A percentile compares a stretch with the other conserved stretches of the same genome.
Evolutionary conservation across 1,284 basidiomycete species (phyloP).

Genomic region (Ceratorhiza oryzae-sativae): DNA sequence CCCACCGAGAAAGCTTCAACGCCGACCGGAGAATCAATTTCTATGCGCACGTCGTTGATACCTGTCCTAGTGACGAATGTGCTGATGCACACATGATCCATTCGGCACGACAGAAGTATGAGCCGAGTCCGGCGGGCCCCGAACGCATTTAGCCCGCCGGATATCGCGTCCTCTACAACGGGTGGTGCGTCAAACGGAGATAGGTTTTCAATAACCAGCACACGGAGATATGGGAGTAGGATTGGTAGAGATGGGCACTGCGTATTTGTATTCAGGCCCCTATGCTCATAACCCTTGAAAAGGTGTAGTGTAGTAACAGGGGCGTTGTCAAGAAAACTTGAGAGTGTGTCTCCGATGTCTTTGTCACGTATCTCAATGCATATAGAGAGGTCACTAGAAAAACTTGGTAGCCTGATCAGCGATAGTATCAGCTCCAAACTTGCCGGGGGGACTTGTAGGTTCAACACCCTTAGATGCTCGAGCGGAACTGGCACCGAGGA

Average conservation of each 20-base stretch:
- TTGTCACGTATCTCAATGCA: background rate
- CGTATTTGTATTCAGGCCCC: background rate
- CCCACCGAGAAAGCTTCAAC: too few relatives aligned
- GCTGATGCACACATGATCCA: background rate
- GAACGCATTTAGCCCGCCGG: background rate
- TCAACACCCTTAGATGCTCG: background rate
- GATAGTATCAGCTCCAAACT: background rate
- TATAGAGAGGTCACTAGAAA: background rate
- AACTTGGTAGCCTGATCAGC: background rate
- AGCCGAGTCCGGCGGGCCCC: background rate
- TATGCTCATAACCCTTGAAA: too few relatives aligned
- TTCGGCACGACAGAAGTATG: background rate
- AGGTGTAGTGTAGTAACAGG: background rate
- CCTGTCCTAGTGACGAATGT: background rate
- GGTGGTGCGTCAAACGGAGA: background rate
- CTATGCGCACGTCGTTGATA: background rate
- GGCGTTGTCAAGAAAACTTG: background rate
- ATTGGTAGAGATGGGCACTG: background rate
- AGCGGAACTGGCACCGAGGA: background rate
- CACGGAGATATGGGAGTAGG: background rate
- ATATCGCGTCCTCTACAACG: background rate
- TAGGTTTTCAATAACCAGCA: background rate
- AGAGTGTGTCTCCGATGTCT: background rate
- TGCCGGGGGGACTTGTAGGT: background rate
- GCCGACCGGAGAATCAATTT: background rate